phyloP scores from a whole-genome alignment of 176 grass and related monocot genomes.

The Leersia perrieri region DNA sequence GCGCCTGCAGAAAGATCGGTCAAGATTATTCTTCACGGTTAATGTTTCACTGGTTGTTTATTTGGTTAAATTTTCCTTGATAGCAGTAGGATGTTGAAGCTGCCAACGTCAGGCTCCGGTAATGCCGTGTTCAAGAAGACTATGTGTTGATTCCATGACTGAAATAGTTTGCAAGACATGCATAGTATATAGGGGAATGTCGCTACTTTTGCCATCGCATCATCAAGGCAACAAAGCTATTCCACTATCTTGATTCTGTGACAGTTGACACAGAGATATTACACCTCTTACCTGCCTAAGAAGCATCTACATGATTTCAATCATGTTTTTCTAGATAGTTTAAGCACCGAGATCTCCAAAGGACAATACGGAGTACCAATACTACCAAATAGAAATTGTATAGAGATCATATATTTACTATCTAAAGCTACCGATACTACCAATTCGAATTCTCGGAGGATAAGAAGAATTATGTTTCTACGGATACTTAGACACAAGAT shows the following conservation, averaged over 20 bases:
- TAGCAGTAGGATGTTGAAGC: background rate
- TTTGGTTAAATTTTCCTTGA: constrained; percentile 4
- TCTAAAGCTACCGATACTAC: too few species aligned
- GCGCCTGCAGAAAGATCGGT: background rate
- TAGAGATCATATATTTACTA: too few species aligned
- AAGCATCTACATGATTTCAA: background rate
- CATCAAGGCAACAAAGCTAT: constrained; percentile 22
- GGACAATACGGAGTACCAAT: too few species aligned
- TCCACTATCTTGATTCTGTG: constrained; percentile 16
- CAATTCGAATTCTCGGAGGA: too few species aligned
- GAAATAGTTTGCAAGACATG: background rate
- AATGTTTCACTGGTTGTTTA: background rate
- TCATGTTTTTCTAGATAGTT: background rate
- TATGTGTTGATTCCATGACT: background rate
- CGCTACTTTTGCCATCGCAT: background rate
- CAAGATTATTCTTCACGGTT: background rate
- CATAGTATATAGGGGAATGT: background rate
- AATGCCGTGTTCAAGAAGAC: constrained; percentile 17
- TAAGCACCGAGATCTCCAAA: background rate
- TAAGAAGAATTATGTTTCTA: too few species aligned
- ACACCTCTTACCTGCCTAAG: background rate
- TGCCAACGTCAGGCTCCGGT: background rate
- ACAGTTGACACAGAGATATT: constrained; percentile 2
- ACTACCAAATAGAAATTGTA: too few species aligned
- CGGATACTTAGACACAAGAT: too few species aligned